phyloP scores from a whole-genome alignment of 2,329 filamentous ascomycete species.

The Graphiopsis chlorocephala region DNA sequence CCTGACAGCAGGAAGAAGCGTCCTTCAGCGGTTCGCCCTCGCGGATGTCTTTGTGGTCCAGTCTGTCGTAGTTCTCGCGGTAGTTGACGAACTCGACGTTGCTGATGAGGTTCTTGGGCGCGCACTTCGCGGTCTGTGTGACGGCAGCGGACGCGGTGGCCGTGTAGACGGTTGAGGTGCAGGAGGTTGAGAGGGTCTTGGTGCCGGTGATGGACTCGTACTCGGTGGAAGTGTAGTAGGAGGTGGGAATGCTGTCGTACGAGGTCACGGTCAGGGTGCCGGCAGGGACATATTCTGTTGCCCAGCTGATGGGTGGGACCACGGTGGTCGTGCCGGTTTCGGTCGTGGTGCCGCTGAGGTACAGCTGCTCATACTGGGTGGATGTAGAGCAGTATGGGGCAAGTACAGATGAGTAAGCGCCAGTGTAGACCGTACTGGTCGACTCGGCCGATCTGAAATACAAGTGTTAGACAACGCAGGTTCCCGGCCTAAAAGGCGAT shows the following conservation, averaged over 20 bases:
- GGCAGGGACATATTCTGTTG: background rate
- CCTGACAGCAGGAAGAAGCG: conserved; percentile 1
- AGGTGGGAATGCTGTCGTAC: background rate
- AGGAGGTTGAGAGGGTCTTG: background rate
- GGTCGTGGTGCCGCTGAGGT: background rate
- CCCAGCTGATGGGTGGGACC: background rate
- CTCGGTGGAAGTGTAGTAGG: background rate
- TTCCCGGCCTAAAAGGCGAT: background rate
- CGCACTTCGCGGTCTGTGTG: conserved; percentile 1
- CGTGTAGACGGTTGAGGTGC: conserved; percentile 3
- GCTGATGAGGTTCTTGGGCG: background rate
- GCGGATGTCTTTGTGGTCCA: background rate
- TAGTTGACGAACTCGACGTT: conserved; percentile 3
- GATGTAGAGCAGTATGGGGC: background rate
- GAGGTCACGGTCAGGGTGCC: background rate
- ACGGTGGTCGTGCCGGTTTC: background rate
- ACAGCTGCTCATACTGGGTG: background rate
- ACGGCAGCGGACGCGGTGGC: conserved; percentile 1
- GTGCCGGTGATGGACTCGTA: background rate
- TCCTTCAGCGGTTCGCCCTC: background rate
- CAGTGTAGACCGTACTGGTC: conserved; percentile 3
- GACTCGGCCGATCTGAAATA: background rate
- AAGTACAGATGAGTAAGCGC: background rate
- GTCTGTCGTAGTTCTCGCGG: background rate
- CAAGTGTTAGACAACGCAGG: background rate